phyloP scores from a whole-genome alignment of 2,329 filamentous ascomycete genomes.

The Fusarium hostae region DNA sequence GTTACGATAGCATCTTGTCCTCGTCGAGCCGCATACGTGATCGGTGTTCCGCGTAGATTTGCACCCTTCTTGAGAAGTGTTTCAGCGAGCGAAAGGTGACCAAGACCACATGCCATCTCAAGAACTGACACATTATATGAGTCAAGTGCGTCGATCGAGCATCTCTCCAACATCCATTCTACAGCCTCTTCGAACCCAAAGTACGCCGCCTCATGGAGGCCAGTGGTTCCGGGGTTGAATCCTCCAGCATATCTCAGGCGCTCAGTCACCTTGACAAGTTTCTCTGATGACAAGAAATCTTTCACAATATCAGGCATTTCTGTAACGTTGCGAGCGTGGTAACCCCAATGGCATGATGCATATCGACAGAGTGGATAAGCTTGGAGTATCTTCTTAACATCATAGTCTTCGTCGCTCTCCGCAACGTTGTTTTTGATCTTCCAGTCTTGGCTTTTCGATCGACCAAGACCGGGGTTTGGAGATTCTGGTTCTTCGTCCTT shows the following conservation, averaged over 20 bases:
- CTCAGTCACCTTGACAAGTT: background rate
- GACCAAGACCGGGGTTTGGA: background rate
- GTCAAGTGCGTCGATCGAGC: background rate
- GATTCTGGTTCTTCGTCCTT: slow-evolving; percentile 9
- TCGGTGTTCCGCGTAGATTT: background rate
- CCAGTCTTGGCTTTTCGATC: background rate
- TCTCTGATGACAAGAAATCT: background rate
- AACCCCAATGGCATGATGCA: background rate
- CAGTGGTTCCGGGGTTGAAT: background rate
- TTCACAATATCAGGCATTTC: background rate
- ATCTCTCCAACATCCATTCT: background rate
- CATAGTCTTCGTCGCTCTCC: slow-evolving; percentile 48
- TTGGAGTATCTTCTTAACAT: slow-evolving; percentile 47
- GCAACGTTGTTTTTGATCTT: slow-evolving; percentile 30
- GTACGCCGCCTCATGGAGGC: slow-evolving; percentile 13
- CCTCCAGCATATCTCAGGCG: background rate
- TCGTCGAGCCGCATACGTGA: background rate
- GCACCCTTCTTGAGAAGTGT: background rate
- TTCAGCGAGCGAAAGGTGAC: background rate
- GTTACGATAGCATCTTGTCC: background rate
- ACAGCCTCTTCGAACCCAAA: background rate
- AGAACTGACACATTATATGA: background rate
- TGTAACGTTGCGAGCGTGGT: background rate
- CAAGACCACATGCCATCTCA: background rate
- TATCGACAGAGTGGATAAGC: background rate